phyloP scores from a whole-genome alignment of 805 yeast species.

The Vanderwaltozyma tropicalis region DNA sequence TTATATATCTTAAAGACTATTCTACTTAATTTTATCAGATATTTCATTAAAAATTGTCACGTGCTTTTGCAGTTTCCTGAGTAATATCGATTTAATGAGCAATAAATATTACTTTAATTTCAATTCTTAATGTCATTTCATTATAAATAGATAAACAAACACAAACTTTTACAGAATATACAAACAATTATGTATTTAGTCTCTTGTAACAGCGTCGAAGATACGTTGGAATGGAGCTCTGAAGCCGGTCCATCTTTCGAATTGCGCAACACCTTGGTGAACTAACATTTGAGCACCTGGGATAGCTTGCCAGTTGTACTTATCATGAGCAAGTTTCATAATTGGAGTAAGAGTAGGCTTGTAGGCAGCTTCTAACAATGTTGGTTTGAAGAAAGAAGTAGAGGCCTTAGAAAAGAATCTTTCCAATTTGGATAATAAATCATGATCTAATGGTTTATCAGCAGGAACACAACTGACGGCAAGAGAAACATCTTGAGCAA shows the following conservation, averaged over 20 bases:
- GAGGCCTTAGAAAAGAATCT: constrained; percentile 35
- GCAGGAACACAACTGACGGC: constrained; percentile 80
- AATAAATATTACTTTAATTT: too few species aligned
- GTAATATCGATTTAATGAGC: too few species aligned
- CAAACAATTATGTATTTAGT: constrained; percentile 2
- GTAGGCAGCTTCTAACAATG: constrained; percentile 86
- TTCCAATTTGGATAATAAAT: constrained; percentile 40
- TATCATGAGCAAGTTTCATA: constrained; percentile 61
- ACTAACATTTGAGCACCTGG: constrained; percentile 90
- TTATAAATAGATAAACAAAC: not conserved
- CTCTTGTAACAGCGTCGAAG: constrained; percentile 45
- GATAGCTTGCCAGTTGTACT: constrained; percentile 66
- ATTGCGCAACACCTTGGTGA: constrained; percentile 87
- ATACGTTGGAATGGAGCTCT: constrained; percentile 53
- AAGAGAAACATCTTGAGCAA: constrained; percentile 39
- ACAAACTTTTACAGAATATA: not conserved
- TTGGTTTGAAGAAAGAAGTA: constrained; percentile 36
- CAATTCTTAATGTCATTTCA: too few species aligned
- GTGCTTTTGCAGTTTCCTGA: too few species aligned
- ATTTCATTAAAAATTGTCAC: too few species aligned
- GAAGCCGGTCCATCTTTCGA: constrained; percentile 61
- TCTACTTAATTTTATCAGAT: too few species aligned
- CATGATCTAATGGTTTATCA: constrained; percentile 53
- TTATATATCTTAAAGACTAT: too few species aligned
- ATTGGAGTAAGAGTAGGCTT: constrained; percentile 81